Conservation (phyloP, 2,329 filamentous ascomycete species). For the Xylaria arbuscula region DNA sequence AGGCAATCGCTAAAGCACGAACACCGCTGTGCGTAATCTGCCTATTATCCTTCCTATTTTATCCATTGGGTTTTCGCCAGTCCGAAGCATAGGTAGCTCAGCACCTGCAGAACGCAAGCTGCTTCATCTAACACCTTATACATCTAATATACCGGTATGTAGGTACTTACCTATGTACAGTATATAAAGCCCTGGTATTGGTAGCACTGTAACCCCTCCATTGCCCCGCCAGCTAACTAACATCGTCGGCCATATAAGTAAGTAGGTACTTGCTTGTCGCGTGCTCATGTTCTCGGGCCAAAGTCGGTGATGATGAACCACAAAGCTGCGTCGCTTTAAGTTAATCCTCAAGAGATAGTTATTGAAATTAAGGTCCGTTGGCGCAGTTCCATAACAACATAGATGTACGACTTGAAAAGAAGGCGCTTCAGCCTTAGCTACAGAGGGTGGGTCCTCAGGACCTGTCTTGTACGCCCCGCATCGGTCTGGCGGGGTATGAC, state of each 20-base stretch:
- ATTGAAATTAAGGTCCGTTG: background rate
- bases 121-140: background rate
- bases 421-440: constrained; percentile 5
- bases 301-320: background rate
- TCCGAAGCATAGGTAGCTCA: background rate
- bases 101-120: too few relatives aligned
- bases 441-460: background rate
- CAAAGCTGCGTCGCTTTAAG: background rate
- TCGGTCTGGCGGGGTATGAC: constrained; percentile 1
- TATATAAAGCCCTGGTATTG: background rate
- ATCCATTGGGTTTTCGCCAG: constrained; percentile 18
- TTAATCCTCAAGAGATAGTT: background rate
- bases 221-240: background rate
- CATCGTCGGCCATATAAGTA: background rate
- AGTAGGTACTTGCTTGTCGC: background rate
- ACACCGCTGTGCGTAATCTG: constrained; percentile 4
- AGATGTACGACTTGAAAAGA: background rate
- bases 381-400: background rate
- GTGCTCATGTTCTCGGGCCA: background rate
- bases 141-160: background rate
- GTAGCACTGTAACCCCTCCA: background rate
- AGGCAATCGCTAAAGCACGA: background rate
- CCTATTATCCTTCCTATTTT: constrained; percentile 22
- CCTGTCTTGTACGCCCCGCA: background rate
- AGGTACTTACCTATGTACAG: background rate